A percentile compares a stretch with the other conserved stretches of the same genome.
These are phyloP conservation scores for Talaromyces proteolyticus DNA, from an alignment of 495 filamentous ascomycete species.

Conservation along the genomic window DNA sequence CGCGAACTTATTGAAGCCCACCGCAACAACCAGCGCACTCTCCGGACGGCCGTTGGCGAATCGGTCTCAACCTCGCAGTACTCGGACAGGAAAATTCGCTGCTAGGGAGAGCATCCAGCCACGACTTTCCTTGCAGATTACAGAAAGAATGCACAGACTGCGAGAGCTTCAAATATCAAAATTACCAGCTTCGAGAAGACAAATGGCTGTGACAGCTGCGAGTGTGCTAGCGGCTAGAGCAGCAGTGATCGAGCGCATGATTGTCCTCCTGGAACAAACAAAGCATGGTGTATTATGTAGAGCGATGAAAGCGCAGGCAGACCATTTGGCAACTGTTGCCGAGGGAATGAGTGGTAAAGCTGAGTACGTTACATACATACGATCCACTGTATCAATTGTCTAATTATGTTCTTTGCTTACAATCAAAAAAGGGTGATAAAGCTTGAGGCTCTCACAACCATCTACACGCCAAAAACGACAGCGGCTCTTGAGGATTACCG, in stretches of 20 bases:
- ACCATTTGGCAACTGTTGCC: conserved; percentile 56
- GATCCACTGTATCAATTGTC: neutral
- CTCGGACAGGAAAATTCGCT: neutral
- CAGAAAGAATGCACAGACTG: conserved; percentile 18
- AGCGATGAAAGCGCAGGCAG: conserved; percentile 43
- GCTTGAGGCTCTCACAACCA: conserved; percentile 31
- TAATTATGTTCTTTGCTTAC: neutral
- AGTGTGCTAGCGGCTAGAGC: conserved; percentile 25
- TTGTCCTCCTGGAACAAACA: conserved; percentile 44
- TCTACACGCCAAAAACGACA: conserved; percentile 53
- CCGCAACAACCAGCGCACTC: conserved; percentile 4
- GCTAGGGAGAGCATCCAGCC: conserved; percentile 18
- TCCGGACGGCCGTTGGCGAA: neutral
- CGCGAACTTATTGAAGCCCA: too few relatives aligned
- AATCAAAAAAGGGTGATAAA: conserved; percentile 26
- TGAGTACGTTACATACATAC: conserved; percentile 38
- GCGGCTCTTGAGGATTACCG: conserved; percentile 52
- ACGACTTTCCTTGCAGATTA: conserved; percentile 20
- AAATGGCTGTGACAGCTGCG: conserved; percentile 33
- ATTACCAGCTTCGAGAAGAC: conserved; percentile 24
- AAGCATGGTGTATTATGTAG: conserved; percentile 64
- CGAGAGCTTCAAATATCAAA: conserved; percentile 25
- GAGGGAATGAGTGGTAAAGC: conserved; percentile 46
- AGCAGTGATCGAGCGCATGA: conserved; percentile 30
- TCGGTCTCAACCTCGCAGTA: conserved; percentile 18